phyloP scores from a whole-genome alignment of 2,329 filamentous ascomycete genomes.

The Fusarium verticillioides region DNA sequence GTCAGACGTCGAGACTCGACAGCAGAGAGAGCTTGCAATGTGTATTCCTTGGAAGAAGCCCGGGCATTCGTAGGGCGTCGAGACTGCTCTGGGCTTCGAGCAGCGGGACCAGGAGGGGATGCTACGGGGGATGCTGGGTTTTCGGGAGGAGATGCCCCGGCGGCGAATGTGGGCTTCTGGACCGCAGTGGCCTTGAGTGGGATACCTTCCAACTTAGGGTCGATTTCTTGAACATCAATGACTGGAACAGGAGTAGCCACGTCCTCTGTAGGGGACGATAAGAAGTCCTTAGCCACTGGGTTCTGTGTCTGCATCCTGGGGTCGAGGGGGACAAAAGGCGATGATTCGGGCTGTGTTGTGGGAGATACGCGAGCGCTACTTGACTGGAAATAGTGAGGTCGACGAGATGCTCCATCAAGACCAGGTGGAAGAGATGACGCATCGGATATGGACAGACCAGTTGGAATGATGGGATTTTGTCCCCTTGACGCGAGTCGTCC shows the following conservation, averaged over 20 bases:
- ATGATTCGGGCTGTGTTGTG: slow-evolving; percentile 49
- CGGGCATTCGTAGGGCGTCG: slow-evolving; percentile 24
- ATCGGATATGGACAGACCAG: slow-evolving; percentile 36
- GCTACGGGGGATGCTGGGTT: slow-evolving; percentile 48
- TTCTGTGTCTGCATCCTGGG: slow-evolving; percentile 57
- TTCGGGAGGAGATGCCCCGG: slow-evolving; percentile 42
- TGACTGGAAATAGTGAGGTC: slow-evolving; percentile 48
- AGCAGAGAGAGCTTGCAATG: slow-evolving; percentile 59
- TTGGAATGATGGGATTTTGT: slow-evolving; percentile 27
- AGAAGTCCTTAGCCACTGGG: slow-evolving; percentile 51
- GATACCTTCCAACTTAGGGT: slow-evolving; percentile 70
- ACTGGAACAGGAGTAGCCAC: slow-evolving; percentile 53
- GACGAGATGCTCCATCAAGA: slow-evolving; percentile 49
- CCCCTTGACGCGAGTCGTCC: slow-evolving; percentile 35
- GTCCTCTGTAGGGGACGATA: slow-evolving; percentile 48
- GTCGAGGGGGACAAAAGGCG: slow-evolving; percentile 55
- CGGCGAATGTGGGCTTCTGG: slow-evolving; percentile 62
- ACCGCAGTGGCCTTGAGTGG: slow-evolving; percentile 65
- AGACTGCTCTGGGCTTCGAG: slow-evolving; percentile 23
- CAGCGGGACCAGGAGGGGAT: slow-evolving; percentile 41
- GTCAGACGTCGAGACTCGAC: slow-evolving; percentile 64
- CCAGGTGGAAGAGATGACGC: slow-evolving; percentile 47
- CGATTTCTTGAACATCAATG: slow-evolving; percentile 68
- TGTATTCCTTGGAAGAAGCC: slow-evolving; percentile 54
- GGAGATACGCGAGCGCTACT: slow-evolving; percentile 51